phyloP scores from a whole-genome alignment of 768 basidiomycete genomes.

The Naganishia friedmannii region DNA sequence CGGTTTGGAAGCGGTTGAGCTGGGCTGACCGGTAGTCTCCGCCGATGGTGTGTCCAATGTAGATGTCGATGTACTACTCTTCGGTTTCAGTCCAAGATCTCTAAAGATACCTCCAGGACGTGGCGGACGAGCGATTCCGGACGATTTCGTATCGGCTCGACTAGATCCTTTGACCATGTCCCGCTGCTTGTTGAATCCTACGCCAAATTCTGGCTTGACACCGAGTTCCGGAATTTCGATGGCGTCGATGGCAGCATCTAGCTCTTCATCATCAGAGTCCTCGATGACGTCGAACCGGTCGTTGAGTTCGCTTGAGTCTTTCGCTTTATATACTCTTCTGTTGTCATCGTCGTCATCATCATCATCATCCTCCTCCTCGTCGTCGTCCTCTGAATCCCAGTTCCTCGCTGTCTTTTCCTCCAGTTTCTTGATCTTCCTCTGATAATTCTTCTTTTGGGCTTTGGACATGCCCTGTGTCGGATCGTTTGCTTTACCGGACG shows the following conservation, averaged over 20 bases:
- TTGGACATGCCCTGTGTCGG: conserved; percentile 27
- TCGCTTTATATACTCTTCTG: neutral
- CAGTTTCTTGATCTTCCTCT: conserved; percentile 78
- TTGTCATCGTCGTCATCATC: neutral
- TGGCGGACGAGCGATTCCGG: neutral
- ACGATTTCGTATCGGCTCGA: neutral
- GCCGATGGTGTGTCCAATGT: neutral
- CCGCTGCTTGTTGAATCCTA: conserved; percentile 16
- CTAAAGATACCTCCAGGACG: conserved; percentile 9
- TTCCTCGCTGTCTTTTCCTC: conserved; percentile 67
- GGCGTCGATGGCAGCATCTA: conserved; percentile 7
- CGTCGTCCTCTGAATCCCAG: conserved; percentile 77
- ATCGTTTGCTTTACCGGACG: conserved; percentile 10
- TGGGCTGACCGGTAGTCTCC: neutral
- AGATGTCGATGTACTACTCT: neutral
- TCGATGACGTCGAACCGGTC: conserved; percentile 13
- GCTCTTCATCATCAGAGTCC: conserved; percentile 5
- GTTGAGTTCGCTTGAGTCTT: neutral
- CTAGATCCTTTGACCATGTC: conserved; percentile 1
- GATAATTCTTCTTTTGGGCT: conserved; percentile 54
- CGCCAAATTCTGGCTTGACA: conserved; percentile 3
- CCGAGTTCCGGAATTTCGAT: conserved; percentile 17
- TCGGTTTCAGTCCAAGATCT: conserved; percentile 18
- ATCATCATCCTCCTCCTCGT: conserved; percentile 57
- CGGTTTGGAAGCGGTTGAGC: neutral